Evolutionary conservation across 345 rosid genomes (phyloP).

Genomic region (Eucalyptus tenuipes): DNA sequence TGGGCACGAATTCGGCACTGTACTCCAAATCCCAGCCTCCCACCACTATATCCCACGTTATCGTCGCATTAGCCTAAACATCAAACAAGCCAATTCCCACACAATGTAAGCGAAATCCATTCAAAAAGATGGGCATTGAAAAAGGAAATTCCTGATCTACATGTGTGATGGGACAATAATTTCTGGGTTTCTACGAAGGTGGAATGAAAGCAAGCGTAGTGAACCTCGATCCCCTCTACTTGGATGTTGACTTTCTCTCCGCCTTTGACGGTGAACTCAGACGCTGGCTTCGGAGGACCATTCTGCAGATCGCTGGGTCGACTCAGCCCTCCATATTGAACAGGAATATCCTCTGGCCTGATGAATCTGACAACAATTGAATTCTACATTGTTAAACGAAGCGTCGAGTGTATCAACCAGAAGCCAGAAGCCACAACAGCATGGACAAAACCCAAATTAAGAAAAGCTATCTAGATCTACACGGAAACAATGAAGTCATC

Average conservation of each 20-base stretch:
- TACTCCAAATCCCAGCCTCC: conserved; percentile 99
- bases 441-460: not conserved
- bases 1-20: conserved; percentile 90
- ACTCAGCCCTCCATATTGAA: conserved; percentile 85
- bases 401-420: not conserved
- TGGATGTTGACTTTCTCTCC: conserved; percentile 97
- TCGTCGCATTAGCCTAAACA: conserved; percentile 75
- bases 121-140: not conserved
- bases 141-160: not conserved
- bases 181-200: not conserved
- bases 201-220: not conserved
- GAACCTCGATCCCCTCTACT: conserved; percentile 95
- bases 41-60: conserved; percentile 91
- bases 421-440: not conserved
- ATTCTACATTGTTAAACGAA: not conserved
- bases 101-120: not conserved
- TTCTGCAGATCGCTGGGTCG: conserved; percentile 52
- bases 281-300: conserved; percentile 70
- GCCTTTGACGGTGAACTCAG: conserved; percentile 85
- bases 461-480: not conserved
- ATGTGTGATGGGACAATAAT: not conserved
- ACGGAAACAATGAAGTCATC: not conserved
- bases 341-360: conserved; percentile 84
- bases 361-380: conserved; percentile 41
- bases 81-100: conserved; percentile 6